Percentiles rank a stretch among this genome's conserved stretches.
phyloP scores from a whole-genome alignment of 2,329 filamentous ascomycete species.

The Colletotrichum chrysophilum region DNA sequence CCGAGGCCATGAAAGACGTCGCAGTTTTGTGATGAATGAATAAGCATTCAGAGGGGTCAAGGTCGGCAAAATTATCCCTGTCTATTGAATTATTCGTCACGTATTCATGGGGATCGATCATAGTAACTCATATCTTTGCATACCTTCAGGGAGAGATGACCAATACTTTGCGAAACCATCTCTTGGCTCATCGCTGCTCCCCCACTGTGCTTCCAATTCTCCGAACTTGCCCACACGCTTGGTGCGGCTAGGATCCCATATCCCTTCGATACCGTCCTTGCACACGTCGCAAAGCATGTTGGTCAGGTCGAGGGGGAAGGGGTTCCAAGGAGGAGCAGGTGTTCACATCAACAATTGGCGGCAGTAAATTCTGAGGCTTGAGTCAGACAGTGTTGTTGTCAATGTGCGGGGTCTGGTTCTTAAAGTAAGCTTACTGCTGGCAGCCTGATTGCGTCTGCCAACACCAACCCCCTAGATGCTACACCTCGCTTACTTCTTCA shows the following conservation, averaged over 20 bases:
- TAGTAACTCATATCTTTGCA: rapidly evolving
- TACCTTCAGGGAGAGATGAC: background rate
- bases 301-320: background rate
- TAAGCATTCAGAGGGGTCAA: background rate
- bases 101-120: rapidly evolving
- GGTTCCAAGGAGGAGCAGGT: background rate
- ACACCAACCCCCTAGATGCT: background rate
- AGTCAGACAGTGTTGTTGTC: background rate
- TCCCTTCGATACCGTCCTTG: background rate
- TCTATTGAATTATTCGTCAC: background rate
- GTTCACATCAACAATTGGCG: rapidly evolving
- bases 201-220: background rate
- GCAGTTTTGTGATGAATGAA: background rate
- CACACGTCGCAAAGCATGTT: background rate
- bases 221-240: background rate
- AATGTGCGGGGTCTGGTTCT: background rate
- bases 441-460: background rate
- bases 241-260: background rate
- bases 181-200: background rate
- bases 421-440: background rate
- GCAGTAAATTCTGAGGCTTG: too few species aligned
- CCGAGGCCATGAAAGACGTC: background rate
- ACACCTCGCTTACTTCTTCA: background rate
- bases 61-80: too few species aligned
- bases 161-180: background rate